Conservation (phyloP, 257 asterid genomes). For the Solanum sparsipilum region DNA sequence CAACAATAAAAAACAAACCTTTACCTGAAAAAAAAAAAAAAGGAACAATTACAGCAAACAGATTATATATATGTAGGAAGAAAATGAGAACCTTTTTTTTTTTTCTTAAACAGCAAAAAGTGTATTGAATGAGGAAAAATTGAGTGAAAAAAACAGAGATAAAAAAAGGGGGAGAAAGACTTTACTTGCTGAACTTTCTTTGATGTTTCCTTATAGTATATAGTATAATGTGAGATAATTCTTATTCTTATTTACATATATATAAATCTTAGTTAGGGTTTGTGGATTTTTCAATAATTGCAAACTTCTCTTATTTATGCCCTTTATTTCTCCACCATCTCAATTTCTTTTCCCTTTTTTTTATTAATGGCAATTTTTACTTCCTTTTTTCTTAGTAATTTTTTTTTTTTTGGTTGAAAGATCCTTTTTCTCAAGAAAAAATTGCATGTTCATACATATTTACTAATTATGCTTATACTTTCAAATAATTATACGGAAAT, state of each 20-base stretch:
- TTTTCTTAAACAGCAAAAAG: background rate
- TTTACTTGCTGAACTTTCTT: background rate
- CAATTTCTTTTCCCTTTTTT: background rate
- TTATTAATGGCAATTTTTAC: background rate
- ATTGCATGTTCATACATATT: no score
- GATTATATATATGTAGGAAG: background rate
- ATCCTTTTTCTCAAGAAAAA: background rate
- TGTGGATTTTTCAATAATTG: background rate
- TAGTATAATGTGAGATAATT: background rate
- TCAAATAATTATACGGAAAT: no score
- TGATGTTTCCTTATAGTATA: background rate
- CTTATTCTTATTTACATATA: background rate
- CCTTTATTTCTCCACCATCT: background rate
- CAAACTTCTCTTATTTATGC: background rate
- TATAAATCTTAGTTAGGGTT: background rate
- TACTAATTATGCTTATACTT: background rate
- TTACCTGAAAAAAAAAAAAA: background rate
- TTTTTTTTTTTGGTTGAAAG: no score
- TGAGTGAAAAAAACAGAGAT: background rate
- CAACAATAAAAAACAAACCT: background rate
- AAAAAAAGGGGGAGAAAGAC: background rate
- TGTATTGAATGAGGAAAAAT: background rate
- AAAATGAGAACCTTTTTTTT: background rate
- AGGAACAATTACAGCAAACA: background rate
- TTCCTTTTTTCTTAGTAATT: background rate